A percentile compares a stretch with the other conserved stretches of the same genome.
Evolutionary conservation across 2,329 filamentous ascomycete species (phyloP).

Genomic region (Hymenoscyphus scutula): DNA sequence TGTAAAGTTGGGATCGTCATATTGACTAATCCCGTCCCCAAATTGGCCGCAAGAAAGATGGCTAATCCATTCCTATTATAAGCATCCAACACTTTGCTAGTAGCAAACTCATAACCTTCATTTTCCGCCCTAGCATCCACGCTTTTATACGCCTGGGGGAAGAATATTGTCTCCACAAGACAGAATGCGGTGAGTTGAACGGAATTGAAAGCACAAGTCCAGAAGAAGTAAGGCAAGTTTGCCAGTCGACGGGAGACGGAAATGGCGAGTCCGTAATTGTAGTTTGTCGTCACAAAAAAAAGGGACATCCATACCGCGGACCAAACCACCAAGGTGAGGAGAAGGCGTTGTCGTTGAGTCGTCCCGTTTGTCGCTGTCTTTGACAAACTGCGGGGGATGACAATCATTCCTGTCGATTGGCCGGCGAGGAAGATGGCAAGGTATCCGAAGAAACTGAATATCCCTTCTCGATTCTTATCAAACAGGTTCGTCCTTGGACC

Average conservation of each 20-base stretch:
- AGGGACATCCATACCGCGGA: slow-evolving; percentile 66
- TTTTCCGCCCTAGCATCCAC: slow-evolving; percentile 53
- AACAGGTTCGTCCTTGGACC: slow-evolving; percentile 76
- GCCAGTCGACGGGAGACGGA: slow-evolving; percentile 84
- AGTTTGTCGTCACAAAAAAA: slow-evolving; percentile 67
- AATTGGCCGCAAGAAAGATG: slow-evolving; percentile 82
- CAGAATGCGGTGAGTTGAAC: slow-evolving; percentile 79
- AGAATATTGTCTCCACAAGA: slow-evolving; percentile 72
- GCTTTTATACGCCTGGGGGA: slow-evolving; percentile 65
- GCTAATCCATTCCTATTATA: slow-evolving; percentile 87
- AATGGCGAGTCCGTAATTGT: slow-evolving; percentile 68
- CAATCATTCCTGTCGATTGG: slow-evolving; percentile 75
- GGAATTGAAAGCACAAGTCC: slow-evolving; percentile 89
- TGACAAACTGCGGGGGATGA: slow-evolving; percentile 62
- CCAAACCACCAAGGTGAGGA: slow-evolving; percentile 64
- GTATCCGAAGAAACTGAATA: slow-evolving; percentile 95
- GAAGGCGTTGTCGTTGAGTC: slow-evolving; percentile 54
- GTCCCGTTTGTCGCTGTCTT: slow-evolving; percentile 42
- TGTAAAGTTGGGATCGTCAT: slow-evolving; percentile 81
- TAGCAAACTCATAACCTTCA: slow-evolving; percentile 65
- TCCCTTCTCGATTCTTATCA: slow-evolving; percentile 87
- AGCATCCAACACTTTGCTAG: slow-evolving; percentile 75
- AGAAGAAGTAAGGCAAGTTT: slow-evolving; percentile 90
- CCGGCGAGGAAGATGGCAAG: slow-evolving; percentile 92
- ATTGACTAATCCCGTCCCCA: slow-evolving; percentile 87